Base-by-base conservation (phyloP, 2,329 filamentous ascomycete genomes). In the Fusarium sp. region DNA sequence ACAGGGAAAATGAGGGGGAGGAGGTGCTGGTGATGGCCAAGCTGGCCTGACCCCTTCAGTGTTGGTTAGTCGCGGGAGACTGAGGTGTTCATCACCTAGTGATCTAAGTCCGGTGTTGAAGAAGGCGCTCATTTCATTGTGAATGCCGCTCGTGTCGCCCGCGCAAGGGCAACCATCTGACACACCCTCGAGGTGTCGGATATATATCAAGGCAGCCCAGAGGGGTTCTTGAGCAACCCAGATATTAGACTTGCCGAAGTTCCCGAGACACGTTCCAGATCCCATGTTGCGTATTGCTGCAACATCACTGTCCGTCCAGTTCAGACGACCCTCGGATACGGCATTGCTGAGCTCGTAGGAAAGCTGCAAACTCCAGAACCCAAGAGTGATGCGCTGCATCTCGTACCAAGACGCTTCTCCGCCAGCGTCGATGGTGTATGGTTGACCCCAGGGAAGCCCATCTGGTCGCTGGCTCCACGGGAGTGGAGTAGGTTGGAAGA, bases 291-390 rank as follows among this genome's bases (percentile, higher is more conserved):
- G 68, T 18, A 74, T 13, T 5, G 22, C 33, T 16, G 65, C 43
- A 2, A 72, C 14, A 20, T 74, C 68, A 0, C 52, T 24, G 1
- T 27, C 6, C 6, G 71, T 22, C 72, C 72, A 74, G n/a, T 13
- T 24, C 6, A 74, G 50, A 2, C 72, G 72, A 2, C 62, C 22
- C 20, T 74, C 72, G 0, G 37, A 52, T 27, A 59, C 45, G 5
- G 72, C 72, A 48, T 72, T 74, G 10, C 72, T 74, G 5, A 74
- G 41, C 20, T 74, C 71, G 20, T 74, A 74, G 33, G 57, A 64
- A 5, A 74, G 31, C 10, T 74, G 64, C 7, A 74, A 61, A 33
- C 57, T 57, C 54, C 68, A 74, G 11, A 74, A 72, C 2, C 72
- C 72, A 2, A 72, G 18, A 0, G 31, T 24, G 2, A 74, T 22